phyloP scores from a whole-genome alignment of 192 early-diverging fungal species.

The Backusella circina region DNA sequence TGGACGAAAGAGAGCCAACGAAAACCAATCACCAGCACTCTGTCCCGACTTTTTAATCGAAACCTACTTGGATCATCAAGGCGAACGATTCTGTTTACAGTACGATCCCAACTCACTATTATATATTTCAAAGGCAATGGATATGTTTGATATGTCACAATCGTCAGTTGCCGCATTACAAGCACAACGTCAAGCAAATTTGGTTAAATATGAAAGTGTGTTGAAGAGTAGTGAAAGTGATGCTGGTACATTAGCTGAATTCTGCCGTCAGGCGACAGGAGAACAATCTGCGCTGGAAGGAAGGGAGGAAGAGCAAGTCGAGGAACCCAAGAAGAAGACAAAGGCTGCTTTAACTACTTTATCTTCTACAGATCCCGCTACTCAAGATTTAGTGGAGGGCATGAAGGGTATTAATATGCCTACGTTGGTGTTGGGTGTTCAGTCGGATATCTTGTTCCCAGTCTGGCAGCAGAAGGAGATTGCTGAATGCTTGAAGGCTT shows the following conservation, averaged over 20 bases:
- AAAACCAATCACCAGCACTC: conserved; percentile 70
- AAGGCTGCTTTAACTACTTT: conserved; percentile 15
- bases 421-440: conserved; percentile 88
- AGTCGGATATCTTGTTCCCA: conserved; percentile 95
- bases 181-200: conserved; percentile 38
- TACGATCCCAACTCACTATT: conserved; percentile 94
- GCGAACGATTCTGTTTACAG: conserved; percentile 87
- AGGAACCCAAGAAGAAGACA: not conserved
- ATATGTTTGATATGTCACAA: conserved; percentile 92
- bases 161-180: conserved; percentile 43
- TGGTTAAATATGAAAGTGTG: conserved; percentile 15
- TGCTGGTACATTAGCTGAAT: not conserved
- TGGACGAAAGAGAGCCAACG: conserved; percentile 76
- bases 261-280: conserved; percentile 14
- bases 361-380: conserved; percentile 42
- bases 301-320: conserved; percentile 24
- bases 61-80: conserved; percentile 95
- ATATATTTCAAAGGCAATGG: conserved; percentile 97
- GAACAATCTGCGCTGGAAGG: conserved; percentile 23
- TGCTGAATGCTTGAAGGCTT: conserved; percentile 77
- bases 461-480: conserved; percentile 96
- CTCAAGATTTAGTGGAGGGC: conserved; percentile 69
- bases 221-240: not conserved
- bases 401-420: conserved; percentile 69
- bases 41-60: conserved; percentile 96